Base-by-base conservation (phyloP, 2,329 filamentous ascomycete genomes). In the Colletotrichum liriopes region DNA sequence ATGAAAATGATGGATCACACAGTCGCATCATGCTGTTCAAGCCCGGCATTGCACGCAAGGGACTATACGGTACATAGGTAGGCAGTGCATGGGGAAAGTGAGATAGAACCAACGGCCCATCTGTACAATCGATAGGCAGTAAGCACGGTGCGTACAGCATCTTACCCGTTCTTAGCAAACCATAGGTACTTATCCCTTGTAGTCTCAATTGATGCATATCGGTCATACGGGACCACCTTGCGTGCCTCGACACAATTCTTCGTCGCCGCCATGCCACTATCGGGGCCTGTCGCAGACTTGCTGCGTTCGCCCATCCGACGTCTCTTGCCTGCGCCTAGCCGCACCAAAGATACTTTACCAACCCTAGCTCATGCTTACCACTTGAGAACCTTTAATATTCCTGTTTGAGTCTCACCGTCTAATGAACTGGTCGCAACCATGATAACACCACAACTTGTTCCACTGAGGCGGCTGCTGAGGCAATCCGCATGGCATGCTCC, bases 121-220 rank as follows among this genome's bases (percentile, higher is more conserved):
- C 29, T 32, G 29, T 32, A 6, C 29, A 32, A 32, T 32, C 29
- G 29, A 32, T 32, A 32, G 29, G 29, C 6, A 32, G 29, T 32
- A 32, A 32, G 29, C 29, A 32, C 6, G 29, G 29, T 32, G 29
- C 29, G 23, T 26, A 26, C 23, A 26, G 23, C 23, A 26, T 35
- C 35, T 5, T 35, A 3, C 8, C 5, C 35, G 35, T 35, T 35
- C 45, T 23, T 14, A 52, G 23, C 49, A 3, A 26, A 26, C 26
- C 9, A 52, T 29, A 29, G 5, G 49, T 51, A 51, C 47, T 49
- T 20, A 14, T 14, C 1, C 9, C 29, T 12, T 23, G 2, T 8
- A 29, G 39, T 26, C 20, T 32, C 61, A 52, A 55, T 64, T 55
- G 37, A 35, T 64, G 37, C 49, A 64, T 64, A 64, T 20, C 5